Conservation (phyloP, 495 filamentous ascomycete genomes). For the Trichoderma virens region DNA sequence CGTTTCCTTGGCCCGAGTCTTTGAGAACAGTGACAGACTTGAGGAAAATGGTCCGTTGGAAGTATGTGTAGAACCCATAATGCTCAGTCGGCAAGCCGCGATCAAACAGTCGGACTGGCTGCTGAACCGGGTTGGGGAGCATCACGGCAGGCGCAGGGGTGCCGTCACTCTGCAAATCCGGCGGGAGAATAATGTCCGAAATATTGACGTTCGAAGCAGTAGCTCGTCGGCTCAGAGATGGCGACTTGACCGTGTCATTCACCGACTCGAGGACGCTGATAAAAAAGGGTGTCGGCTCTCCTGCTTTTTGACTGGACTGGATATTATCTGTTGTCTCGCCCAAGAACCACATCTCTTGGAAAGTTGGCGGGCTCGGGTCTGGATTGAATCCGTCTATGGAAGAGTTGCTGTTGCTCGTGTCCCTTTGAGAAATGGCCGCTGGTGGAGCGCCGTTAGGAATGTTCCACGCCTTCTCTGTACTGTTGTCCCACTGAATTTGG, state of each 20-base stretch:
- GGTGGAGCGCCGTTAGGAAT: constrained; percentile 26
- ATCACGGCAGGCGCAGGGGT: constrained; percentile 65
- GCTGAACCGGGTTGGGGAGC: constrained; percentile 57
- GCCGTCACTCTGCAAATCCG: constrained; percentile 54
- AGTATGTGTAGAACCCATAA: constrained; percentile 92
- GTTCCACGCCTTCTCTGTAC: constrained; percentile 43
- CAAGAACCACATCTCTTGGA: constrained; percentile 66
- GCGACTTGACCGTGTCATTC: constrained; percentile 26
- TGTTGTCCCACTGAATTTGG: constrained; percentile 73
- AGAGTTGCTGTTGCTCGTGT: not conserved
- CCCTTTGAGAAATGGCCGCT: constrained; percentile 11
- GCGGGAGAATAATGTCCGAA: constrained; percentile 49
- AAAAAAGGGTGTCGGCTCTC: constrained; percentile 64
- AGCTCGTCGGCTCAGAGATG: constrained; percentile 30
- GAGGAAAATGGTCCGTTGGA: constrained; percentile 78
- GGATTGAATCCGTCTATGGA: constrained; percentile 38
- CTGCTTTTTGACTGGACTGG: constrained; percentile 47
- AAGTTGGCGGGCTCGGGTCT: constrained; percentile 54
- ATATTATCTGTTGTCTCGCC: constrained; percentile 76
- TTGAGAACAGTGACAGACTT: constrained; percentile 41
- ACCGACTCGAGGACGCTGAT: constrained; percentile 41
- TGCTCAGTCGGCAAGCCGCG: constrained; percentile 71
- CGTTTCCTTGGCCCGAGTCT: constrained; percentile 22
- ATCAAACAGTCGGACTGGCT: constrained; percentile 82
- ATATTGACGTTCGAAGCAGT: constrained; percentile 27